Evolutionary conservation across 2,329 filamentous ascomycete genomes (phyloP).

Genomic region (Periconia sp.): DNA sequence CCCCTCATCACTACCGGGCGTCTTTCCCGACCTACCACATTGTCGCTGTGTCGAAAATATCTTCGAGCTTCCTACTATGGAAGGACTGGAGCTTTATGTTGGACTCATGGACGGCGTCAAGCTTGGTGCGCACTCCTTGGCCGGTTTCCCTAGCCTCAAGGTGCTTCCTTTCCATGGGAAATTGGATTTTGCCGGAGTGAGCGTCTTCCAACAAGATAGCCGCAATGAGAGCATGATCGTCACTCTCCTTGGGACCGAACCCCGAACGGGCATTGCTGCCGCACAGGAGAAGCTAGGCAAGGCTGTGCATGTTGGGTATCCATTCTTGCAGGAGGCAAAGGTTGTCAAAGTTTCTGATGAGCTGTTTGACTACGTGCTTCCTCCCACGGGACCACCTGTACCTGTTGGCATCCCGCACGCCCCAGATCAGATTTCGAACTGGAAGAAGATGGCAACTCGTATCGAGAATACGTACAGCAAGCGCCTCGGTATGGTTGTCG

Average conservation of each 20-base stretch:
- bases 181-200: constrained; percentile 87
- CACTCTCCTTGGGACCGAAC: constrained; percentile 77
- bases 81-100: constrained; percentile 83
- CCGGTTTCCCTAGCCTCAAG: constrained; percentile 90
- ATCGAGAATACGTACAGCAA: constrained; percentile 91
- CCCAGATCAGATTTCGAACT: constrained; percentile 79
- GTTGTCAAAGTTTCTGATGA: constrained; percentile 90
- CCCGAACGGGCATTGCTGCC: constrained; percentile 70
- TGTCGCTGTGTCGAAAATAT: constrained; percentile 96
- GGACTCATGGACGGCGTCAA: constrained; percentile 85
- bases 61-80: constrained; percentile 90
- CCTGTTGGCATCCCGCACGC: constrained; percentile 74
- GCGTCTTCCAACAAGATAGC: constrained; percentile 94
- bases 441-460: constrained; percentile 79
- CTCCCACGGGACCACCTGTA: constrained; percentile 66
- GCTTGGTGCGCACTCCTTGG: constrained; percentile 80
- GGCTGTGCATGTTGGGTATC: constrained; percentile 89
- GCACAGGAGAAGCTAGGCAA: constrained; percentile 83
- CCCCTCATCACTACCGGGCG: constrained; percentile 82
- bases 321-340: constrained; percentile 93
- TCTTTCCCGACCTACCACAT: constrained; percentile 86
- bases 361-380: constrained; percentile 83
- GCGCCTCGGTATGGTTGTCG: constrained; percentile 85
- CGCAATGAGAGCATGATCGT: constrained; percentile 96
- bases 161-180: constrained; percentile 83